phyloP scores from a whole-genome alignment of 164 flowering plant genomes.

The Aristolochia fimbriata region DNA sequence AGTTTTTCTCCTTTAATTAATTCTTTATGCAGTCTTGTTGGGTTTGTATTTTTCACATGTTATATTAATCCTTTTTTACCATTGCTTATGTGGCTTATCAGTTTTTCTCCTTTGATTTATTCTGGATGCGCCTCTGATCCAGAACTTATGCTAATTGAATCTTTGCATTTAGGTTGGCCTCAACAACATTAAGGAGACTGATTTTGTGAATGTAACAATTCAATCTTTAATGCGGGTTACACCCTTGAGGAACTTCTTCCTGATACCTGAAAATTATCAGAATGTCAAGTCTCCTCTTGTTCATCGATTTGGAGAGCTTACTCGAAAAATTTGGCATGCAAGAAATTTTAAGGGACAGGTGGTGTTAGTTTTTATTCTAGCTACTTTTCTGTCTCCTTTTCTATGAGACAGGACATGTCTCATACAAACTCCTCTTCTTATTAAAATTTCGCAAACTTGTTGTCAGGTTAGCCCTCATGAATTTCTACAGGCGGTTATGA shows the following conservation, averaged over 20 bases:
- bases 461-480: slow-evolving; percentile 97
- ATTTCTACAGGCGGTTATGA: slow-evolving; percentile 94
- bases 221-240: slow-evolving; percentile 96
- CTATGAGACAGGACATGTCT: not conserved
- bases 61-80: too few relatives aligned
- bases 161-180: slow-evolving; percentile 66
- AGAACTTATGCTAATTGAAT: too few relatives aligned
- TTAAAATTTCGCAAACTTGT: not conserved
- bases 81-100: too few relatives aligned
- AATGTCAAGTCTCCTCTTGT: slow-evolving; percentile 86
- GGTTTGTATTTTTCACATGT: too few relatives aligned
- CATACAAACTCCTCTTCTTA: not conserved
- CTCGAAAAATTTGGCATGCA: slow-evolving; percentile 95
- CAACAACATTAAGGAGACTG: slow-evolving; percentile 88
- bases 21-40: too few relatives aligned
- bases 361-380: not conserved
- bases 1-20: too few relatives aligned
- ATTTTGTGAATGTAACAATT: slow-evolving; percentile 91
- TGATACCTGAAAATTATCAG: slow-evolving; percentile 80
- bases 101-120: too few relatives aligned
- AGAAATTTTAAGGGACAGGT: slow-evolving; percentile 99
- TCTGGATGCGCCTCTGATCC: too few relatives aligned
- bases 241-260: slow-evolving; percentile 92
- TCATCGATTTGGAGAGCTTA: slow-evolving; percentile 93
- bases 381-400: not conserved